Base-by-base conservation (phyloP, 129 eudicot species). In the Heracleum sosnowskyi region DNA sequence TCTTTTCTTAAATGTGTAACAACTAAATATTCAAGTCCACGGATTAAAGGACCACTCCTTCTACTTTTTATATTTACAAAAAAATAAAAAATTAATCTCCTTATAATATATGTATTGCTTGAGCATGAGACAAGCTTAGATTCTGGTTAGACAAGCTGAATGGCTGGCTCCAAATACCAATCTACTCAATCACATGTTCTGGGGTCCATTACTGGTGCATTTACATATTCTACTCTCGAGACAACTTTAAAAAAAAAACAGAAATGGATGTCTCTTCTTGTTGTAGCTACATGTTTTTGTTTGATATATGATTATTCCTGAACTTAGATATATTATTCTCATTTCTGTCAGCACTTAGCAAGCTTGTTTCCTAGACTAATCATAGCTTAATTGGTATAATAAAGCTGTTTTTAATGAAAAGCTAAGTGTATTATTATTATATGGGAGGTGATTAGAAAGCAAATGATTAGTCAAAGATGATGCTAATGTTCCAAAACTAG, bases 141-240 rank as follows among this genome's bases (percentile, higher is more conserved):
- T 78, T 66, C 76, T 78, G 26, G 72, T 60, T 42, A 44, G 49
- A 53, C 11, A 69, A 26, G 37, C 16, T 29, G 47, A 11, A 16
- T 17, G 74, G 78, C 42, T 33, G 64, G 63, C 46, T 34, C 44
- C 77, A 74, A 75, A 47, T 33, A 34, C 68, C 78, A 75, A 75
- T 45, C 66, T 34, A 13, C 37, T 47, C 46, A 9, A 16, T 41
- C 45, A 75, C 77, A 44, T 74, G 77, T 13, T n/a, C 68, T 60
- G 68, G 68, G 68, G 13, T n/a, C 68, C 33, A 44, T n/a, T 13
- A 15, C 34, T 44, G 37, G 6, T 73, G 18, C 7, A 4, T 73
- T 4, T 41, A 11, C 31, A 37, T 70, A 37, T 7, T 20, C 42
- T 34, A 35, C 2, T 37, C 11, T 15, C 28, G 7, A 22, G 17